phyloP scores from a whole-genome alignment of 345 rosid genomes.

The Populus alba region DNA sequence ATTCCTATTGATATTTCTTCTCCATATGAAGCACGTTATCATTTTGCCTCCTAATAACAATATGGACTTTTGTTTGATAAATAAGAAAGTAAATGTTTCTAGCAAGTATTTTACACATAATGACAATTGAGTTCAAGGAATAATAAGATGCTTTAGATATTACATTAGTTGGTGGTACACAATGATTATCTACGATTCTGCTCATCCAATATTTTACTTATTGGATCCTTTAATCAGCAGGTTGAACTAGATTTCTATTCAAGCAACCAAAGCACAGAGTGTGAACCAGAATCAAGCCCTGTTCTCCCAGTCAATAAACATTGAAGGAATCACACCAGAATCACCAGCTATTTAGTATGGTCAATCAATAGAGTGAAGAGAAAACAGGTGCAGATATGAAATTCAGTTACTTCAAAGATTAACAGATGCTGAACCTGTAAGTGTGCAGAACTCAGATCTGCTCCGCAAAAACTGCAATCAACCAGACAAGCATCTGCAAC shows the following conservation, averaged over 20 bases:
- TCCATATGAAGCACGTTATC: not conserved
- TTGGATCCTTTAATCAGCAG: not conserved
- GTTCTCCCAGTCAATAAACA: not conserved
- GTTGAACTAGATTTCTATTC: not conserved
- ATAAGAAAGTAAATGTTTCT: not conserved
- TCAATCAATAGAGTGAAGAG: not conserved
- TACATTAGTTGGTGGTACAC: not conserved
- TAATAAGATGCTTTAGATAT: not conserved
- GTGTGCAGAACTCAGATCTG: slow-evolving; percentile 86
- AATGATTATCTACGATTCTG: not conserved
- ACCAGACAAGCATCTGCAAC: slow-evolving; percentile 80
- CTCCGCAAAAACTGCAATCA: slow-evolving; percentile 86
- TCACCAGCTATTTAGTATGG: not conserved
- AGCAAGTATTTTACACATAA: not conserved
- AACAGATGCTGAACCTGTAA: slow-evolving; percentile 52
- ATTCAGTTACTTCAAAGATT: not conserved
- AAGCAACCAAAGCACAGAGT: not conserved
- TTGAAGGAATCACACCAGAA: not conserved
- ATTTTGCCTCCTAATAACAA: not conserved
- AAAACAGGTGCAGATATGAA: not conserved
- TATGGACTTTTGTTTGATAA: not conserved
- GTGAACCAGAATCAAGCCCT: not conserved
- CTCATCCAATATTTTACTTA: not conserved
- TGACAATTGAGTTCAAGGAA: not conserved
- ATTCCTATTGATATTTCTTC: not conserved